Base-by-base conservation (phyloP, 208 protist genomes). In the Leishmania lainsoni region DNA sequence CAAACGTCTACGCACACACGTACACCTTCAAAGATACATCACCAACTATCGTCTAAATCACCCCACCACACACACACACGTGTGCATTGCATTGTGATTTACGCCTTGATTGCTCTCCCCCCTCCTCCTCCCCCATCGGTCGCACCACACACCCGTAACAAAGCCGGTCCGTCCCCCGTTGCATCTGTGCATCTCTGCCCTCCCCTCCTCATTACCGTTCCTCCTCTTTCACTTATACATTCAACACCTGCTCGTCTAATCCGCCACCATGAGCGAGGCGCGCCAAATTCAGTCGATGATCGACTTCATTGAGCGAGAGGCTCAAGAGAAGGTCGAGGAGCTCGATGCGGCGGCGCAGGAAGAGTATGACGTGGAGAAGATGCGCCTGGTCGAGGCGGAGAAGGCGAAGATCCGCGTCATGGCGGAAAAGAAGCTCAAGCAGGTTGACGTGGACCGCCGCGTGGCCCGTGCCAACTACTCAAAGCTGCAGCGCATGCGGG, bases 211-310 rank as follows among this genome's bases (percentile, higher is more conserved):
- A 2, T 16, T 16, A 63, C 58, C 5, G 58, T n/a, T 32, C 58
- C 58, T 63, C 22, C n/a, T 16, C 16, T 26, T 63, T 49, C 35
- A 48, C 48, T 35, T 45, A 70, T 48, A 5, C 6, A 70, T 70
- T 20, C 65, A 49, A 48, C 16, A 51, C 65, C 16, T 56, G 4
- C 26, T 42, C 32, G 1, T 74, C 52, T 76, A 75, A 78, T 85
- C 51, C 70, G 32, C 35, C 80, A 93, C 75, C 32, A 96, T 97
- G 93, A 95, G 90, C 86, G 92, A 97, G 85, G 90, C 88, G 81
- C 91, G 95, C 72, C 94, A 97, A 78, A 98, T 98, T 88, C 93
- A 97, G 91, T 93, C 90, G 81, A 98, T 98, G 95, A 97, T 97
- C 87, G 94, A 97, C 85, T 98, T 98, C 89, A 98, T 98, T 85